Evolutionary conservation across 1,284 basidiomycete species (phyloP).

Genomic region (Vanrija sp.): DNA sequence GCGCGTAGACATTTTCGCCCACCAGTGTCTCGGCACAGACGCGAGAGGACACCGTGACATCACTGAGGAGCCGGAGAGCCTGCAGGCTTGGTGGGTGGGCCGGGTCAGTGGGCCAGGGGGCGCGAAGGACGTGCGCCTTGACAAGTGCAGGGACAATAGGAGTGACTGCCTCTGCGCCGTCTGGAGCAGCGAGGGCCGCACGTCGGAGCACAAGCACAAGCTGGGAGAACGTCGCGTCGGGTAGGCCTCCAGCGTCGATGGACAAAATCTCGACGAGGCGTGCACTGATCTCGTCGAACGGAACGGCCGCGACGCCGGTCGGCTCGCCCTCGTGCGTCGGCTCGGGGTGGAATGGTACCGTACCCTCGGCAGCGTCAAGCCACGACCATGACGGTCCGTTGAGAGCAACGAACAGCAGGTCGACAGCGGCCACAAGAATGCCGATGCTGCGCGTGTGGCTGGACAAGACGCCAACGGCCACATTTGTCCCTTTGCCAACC

Average conservation of each 20-base stretch:
- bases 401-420: slow-evolving; percentile 31
- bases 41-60: slow-evolving; percentile 63
- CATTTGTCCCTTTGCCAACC: slow-evolving; percentile 9
- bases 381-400: slow-evolving; percentile 23
- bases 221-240: slow-evolving; percentile 45
- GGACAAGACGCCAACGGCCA: slow-evolving; percentile 6
- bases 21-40: slow-evolving; percentile 60
- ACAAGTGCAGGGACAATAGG: slow-evolving; percentile 57
- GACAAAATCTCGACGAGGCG: slow-evolving; percentile 28
- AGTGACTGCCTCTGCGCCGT: slow-evolving; percentile 57
- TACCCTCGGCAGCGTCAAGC: slow-evolving; percentile 7
- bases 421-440: slow-evolving; percentile 31
- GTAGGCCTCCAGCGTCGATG: slow-evolving; percentile 20
- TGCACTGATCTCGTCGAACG: slow-evolving; percentile 36
- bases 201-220: slow-evolving; percentile 63
- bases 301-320: slow-evolving; percentile 23
- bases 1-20: slow-evolving; percentile 55
- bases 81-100: slow-evolving; percentile 52
- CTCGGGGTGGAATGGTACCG: slow-evolving; percentile 7
- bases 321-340: slow-evolving; percentile 8
- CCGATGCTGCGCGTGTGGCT: slow-evolving; percentile 16
- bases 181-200: slow-evolving; percentile 58
- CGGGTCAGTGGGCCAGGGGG: slow-evolving; percentile 47
- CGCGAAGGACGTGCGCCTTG: slow-evolving; percentile 35
- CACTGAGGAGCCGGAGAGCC: slow-evolving; percentile 58